Evolutionary conservation across 805 yeast genomes (phyloP).

Genomic region (Yamadazyma akitaensis): DNA sequence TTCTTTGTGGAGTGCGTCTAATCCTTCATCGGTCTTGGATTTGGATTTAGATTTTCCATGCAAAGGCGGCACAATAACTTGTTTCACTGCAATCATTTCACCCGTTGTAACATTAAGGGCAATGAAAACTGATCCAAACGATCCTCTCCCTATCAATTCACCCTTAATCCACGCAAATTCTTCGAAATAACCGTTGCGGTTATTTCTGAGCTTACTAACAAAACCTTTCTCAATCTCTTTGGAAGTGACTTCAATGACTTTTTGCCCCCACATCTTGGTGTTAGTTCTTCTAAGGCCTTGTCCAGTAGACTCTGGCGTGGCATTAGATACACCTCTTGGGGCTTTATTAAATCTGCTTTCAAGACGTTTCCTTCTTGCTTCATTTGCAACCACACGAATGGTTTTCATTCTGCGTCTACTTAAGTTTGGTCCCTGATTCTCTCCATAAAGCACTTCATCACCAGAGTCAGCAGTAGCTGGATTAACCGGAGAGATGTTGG

Average conservation of each 20-base stretch:
- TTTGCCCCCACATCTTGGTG: constrained; percentile 98
- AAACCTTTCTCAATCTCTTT: constrained; percentile 60
- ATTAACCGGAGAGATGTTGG: constrained; percentile 35
- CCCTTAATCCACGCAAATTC: constrained; percentile 98
- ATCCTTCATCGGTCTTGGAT: constrained; percentile 53
- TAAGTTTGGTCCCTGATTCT: constrained; percentile 35
- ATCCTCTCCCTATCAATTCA: constrained; percentile 93
- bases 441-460: constrained; percentile 36
- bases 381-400: constrained; percentile 88
- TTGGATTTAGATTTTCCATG: constrained; percentile 11
- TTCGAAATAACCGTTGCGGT: constrained; percentile 60
- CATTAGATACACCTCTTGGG: background rate
- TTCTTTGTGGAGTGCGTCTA: constrained; percentile 83
- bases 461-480: constrained; percentile 20
- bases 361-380: constrained; percentile 53
- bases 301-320: background rate
- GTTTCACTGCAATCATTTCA: constrained; percentile 98
- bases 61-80: constrained; percentile 63
- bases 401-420: constrained; percentile 74
- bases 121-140: constrained; percentile 89
- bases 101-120: constrained; percentile 95
- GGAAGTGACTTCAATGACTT: constrained; percentile 84
- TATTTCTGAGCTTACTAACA: constrained; percentile 61
- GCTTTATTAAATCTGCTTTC: constrained; percentile 17
- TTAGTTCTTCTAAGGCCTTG: constrained; percentile 59